Base-by-base conservation (phyloP, 345 rosid species). In the Pistacia vera region DNA sequence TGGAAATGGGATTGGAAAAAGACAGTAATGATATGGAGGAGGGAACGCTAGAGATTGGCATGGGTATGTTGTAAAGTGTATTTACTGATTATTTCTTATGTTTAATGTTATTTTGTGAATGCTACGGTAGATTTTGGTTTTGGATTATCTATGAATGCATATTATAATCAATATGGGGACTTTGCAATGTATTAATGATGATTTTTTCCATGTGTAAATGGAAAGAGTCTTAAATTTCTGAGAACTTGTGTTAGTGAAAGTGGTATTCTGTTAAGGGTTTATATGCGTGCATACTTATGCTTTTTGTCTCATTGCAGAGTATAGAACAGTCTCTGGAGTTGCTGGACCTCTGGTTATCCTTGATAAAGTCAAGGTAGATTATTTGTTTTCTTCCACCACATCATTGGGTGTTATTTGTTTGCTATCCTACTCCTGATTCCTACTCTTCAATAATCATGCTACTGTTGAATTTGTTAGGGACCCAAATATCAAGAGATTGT, bases 401-500 rank as follows among this genome's bases (percentile, higher is more conserved):
- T 52, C 35, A 25, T 52, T 16, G 10, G 16, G 10, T 2, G 17
- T 16, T 36, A 10, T 51, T 38, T 0, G 11, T 20, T 63, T 49
- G 4, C 4, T 35, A 11, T 49, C 48, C 25, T 51, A 5, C 2
- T 46, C 14, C 30, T 67, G 71, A 25, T 67, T 64, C 25, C 11
- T 12, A n/a, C 22, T 6, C 12, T 70, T 16, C 16, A 28, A 72
- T 62, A 33, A 63, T 35, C 49, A 20, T 66, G 56, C 38, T 12
- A 46, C 75, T 1, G 14, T 22, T 66, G 25, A 60, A 33, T 70
- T 75, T 54, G 17, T 67, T 79, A 96, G 99, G 99, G 98, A 36
- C 99, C 99, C 46, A 96, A 92, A 85, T 96, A 89, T 81, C 97
- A 96, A 75, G 98, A 96, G 80, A 96, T 96, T 84, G 99, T 96